A percentile compares a stretch with the other conserved stretches of the same genome.
These are phyloP conservation scores for Trichodelitschia bisporula DNA, from an alignment of 495 filamentous ascomycete species.

Conservation along the genomic window DNA sequence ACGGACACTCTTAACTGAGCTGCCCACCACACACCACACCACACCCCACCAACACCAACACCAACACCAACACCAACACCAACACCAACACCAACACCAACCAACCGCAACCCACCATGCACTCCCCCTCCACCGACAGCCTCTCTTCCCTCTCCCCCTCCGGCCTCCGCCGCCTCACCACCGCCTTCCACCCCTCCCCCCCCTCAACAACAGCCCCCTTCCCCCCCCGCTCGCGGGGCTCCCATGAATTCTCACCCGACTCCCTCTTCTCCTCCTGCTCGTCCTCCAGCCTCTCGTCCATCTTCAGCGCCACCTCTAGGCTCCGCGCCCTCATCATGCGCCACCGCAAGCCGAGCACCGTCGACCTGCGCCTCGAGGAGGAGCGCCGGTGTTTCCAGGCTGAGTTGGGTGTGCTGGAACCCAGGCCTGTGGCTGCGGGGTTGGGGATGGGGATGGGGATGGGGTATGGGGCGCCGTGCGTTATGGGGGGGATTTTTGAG, in stretches of 20 bases:
- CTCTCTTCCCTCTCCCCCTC: slow-evolving; percentile 1
- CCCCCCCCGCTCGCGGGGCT: not conserved
- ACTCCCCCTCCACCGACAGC: slow-evolving; percentile 1
- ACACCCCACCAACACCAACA: too few species aligned
- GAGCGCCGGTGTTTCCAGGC: slow-evolving; percentile 10
- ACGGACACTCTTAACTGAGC: too few species aligned
- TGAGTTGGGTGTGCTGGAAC: slow-evolving; percentile 15
- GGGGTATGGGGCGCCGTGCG: too few species aligned
- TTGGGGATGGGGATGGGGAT: too few species aligned
- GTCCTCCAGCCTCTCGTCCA: slow-evolving; percentile 4
- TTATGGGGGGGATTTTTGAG: slow-evolving; percentile 15
- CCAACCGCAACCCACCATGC: slow-evolving; percentile 1
- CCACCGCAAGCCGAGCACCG: slow-evolving; percentile 11
- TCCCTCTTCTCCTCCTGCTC: slow-evolving; percentile 5
- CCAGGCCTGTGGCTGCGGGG: slow-evolving; percentile 8
- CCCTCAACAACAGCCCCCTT: not conserved
- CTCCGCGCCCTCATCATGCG: slow-evolving; percentile 8
- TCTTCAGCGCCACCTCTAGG: slow-evolving; percentile 1
- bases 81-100: too few species aligned
- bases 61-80: too few species aligned
- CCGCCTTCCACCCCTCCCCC: not conserved
- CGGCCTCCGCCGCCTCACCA: slow-evolving; percentile 3
- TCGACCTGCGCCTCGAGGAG: slow-evolving; percentile 15
- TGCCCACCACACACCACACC: too few species aligned
- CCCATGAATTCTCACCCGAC: slow-evolving; percentile 1